Conservation (phyloP, 495 filamentous ascomycete genomes). For the Aspergillus sclerotioniger region DNA sequence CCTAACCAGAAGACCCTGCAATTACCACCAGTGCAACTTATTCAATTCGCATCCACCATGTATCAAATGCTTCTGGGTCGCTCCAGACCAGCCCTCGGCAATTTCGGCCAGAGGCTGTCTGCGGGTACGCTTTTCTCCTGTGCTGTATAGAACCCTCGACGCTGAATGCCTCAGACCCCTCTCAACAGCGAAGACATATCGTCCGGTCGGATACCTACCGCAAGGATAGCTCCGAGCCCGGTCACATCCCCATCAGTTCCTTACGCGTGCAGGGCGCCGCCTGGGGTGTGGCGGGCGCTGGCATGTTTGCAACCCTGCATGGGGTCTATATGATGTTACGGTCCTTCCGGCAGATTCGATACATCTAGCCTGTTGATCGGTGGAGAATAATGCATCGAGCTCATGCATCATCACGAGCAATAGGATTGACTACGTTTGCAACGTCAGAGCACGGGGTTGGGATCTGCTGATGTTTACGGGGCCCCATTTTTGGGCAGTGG, state of each 20-base stretch:
- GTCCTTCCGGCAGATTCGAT: conserved; percentile 31
- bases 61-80: conserved; percentile 19
- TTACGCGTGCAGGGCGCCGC: conserved; percentile 31
- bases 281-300: conserved; percentile 32
- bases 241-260: conserved; percentile 23
- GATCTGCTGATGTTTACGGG: no score
- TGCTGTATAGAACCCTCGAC: background rate
- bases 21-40: background rate
- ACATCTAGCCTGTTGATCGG: conserved; percentile 22
- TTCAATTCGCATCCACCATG: conserved; percentile 5
- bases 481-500: no score
- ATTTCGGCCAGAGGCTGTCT: conserved; percentile 8
- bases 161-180: conserved; percentile 5
- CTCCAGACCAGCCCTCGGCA: conserved; percentile 10
- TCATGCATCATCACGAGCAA: background rate
- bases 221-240: background rate
- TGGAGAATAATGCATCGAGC: no score
- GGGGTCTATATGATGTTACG: conserved; percentile 31
- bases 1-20: no score
- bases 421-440: background rate
- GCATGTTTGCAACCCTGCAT: conserved; percentile 31
- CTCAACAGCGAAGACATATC: background rate
- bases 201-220: background rate
- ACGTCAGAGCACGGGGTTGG: no score
- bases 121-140: background rate